Evolutionary conservation across 1,139 yeast genomes (phyloP).

Genomic region (Taiozyma onychis): DNA sequence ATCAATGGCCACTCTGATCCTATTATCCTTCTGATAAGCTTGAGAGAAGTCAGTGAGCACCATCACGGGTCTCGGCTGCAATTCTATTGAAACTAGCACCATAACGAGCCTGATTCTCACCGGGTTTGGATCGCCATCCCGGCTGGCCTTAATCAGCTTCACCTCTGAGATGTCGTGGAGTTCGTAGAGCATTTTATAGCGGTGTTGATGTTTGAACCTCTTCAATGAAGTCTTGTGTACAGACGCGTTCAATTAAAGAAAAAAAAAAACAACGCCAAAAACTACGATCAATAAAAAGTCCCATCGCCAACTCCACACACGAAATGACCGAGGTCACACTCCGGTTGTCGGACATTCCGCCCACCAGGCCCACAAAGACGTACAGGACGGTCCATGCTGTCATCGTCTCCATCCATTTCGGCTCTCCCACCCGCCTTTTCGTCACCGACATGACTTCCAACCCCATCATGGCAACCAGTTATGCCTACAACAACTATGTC

Average conservation of each 20-base stretch:
- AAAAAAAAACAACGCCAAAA: neutral
- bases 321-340: neutral
- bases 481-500: constrained; percentile 1
- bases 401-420: constrained; percentile 3
- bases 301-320: neutral
- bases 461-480: neutral
- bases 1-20: neutral
- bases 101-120: constrained; percentile 1
- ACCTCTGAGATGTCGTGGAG: constrained; percentile 3
- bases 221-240: neutral
- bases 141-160: neutral
- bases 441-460: constrained; percentile 17
- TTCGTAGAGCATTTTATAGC: constrained; percentile 1
- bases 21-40: neutral
- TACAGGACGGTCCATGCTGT: constrained; percentile 2
- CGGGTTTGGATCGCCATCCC: neutral
- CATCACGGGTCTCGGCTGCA: neutral
- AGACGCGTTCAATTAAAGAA: neutral
- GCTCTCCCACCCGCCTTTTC: constrained; percentile 2
- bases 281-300: neutral
- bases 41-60: constrained; percentile 7
- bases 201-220: neutral
- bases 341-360: neutral
- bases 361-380: neutral
- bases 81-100: constrained; percentile 1